Evolutionary conservation across 345 rosid species (phyloP).

Genomic region (Boechera stricta): DNA sequence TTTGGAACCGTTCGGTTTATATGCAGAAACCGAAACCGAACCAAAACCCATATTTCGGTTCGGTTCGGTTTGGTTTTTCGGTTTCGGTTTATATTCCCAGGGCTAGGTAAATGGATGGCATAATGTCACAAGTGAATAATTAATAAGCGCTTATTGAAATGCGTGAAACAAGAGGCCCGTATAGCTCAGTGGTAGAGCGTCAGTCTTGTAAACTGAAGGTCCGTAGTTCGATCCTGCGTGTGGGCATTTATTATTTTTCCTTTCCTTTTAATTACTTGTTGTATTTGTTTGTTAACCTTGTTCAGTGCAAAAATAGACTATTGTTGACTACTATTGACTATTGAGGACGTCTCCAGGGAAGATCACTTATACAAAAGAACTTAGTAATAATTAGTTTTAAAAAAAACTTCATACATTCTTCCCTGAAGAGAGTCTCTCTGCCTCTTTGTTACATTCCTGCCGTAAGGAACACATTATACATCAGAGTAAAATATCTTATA

Average conservation of each 20-base stretch:
- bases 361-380: conserved; percentile 22
- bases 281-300: background rate
- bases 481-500: conserved; percentile 21
- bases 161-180: conserved; percentile 45
- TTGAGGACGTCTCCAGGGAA: background rate
- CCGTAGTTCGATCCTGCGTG: conserved; percentile 78
- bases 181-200: conserved; percentile 93
- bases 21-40: too few relatives aligned
- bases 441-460: conserved; percentile 26
- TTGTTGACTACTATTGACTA: background rate
- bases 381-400: conserved; percentile 22
- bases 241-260: conserved; percentile 48
- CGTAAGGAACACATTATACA: conserved; percentile 36
- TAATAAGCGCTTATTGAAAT: background rate
- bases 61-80: too few relatives aligned
- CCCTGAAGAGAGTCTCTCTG: conserved; percentile 11
- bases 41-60: too few relatives aligned
- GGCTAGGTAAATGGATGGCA: background rate
- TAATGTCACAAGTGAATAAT: background rate
- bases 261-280: background rate
- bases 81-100: too few relatives aligned
- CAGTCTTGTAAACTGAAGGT: conserved; percentile 90
- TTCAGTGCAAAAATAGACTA: background rate
- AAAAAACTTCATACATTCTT: conserved; percentile 19
- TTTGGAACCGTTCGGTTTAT: too few relatives aligned